These are phyloP conservation scores for Pittosporum tobira DNA, from an alignment of 129 eudicot genomes.

Conservation along the genomic window DNA sequence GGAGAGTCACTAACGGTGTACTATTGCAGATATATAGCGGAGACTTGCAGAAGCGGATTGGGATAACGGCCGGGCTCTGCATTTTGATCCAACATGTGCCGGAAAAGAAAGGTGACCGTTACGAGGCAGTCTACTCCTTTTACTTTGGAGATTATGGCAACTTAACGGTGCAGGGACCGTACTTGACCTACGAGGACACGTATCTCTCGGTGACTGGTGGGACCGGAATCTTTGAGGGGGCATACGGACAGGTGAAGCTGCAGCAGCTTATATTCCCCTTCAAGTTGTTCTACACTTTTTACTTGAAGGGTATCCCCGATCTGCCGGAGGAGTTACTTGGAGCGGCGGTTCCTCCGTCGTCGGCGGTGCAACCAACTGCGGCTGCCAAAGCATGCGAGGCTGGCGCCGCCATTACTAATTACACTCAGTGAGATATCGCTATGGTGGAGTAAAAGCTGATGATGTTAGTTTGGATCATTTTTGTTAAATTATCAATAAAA, in stretches of 20 bases:
- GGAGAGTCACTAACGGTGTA: background rate
- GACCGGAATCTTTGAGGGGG: constrained; percentile 82
- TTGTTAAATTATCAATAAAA: no score
- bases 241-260: constrained; percentile 74
- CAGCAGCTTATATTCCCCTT: constrained; percentile 82
- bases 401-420: constrained; percentile 48
- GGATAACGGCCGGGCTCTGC: constrained; percentile 87
- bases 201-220: constrained; percentile 78
- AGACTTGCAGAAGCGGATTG: constrained; percentile 61
- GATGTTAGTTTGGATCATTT: no score
- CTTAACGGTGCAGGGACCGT: constrained; percentile 79
- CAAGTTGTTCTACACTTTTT: constrained; percentile 85
- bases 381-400: constrained; percentile 69
- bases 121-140: constrained; percentile 75
- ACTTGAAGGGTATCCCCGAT: constrained; percentile 72
- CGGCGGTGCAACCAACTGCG: constrained; percentile 68
- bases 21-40: constrained; percentile 55
- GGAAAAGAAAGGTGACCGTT: constrained; percentile 76
- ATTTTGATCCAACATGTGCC: constrained; percentile 61
- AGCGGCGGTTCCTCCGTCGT: constrained; percentile 66
- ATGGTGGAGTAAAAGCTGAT: background rate
- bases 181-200: constrained; percentile 75
- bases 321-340: constrained; percentile 63
- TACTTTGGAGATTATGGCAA: constrained; percentile 90
- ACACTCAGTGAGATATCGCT: constrained; percentile 19